Conservation (phyloP, 202 grass and related monocot species). For the Schoenoplectus tabernaemontani region DNA sequence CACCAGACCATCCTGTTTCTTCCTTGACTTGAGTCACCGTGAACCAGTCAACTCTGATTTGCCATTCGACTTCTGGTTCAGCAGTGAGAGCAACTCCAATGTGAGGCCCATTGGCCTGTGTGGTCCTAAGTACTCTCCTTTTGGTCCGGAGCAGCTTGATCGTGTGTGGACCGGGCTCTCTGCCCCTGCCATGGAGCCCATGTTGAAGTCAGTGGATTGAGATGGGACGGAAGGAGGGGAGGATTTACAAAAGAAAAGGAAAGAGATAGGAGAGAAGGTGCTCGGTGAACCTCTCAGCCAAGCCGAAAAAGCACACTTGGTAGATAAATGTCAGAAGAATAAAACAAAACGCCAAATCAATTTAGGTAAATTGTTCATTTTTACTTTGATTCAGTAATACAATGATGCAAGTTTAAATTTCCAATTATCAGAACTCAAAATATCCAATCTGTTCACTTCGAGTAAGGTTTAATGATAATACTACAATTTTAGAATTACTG, state of each 20-base stretch:
- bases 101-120: constrained; percentile 71
- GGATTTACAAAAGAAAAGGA: constrained; percentile 43
- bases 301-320: constrained; percentile 39
- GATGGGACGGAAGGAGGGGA: constrained; percentile 32
- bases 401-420: constrained; percentile 3
- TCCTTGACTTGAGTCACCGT: constrained; percentile 38
- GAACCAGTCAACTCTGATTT: constrained; percentile 47
- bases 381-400: constrained; percentile 3
- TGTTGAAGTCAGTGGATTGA: constrained; percentile 41
- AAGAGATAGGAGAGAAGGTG: constrained; percentile 34
- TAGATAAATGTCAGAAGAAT: constrained; percentile 63
- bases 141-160: constrained; percentile 62
- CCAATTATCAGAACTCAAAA: too few species aligned
- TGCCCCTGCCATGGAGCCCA: constrained; percentile 75
- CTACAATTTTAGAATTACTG: too few species aligned
- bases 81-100: constrained; percentile 60
- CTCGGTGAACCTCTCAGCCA: constrained; percentile 71
- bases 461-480: background rate
- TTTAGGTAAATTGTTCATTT: constrained; percentile 41
- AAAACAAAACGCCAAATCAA: constrained; percentile 78
- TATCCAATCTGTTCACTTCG: background rate
- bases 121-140: constrained; percentile 87
- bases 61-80: constrained; percentile 93
- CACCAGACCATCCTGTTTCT: constrained; percentile 48
- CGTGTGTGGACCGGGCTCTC: constrained; percentile 73